Evolutionary conservation across 371 early-diverging fungal genomes (phyloP).

Genomic region (Fennellomyces sp.): DNA sequence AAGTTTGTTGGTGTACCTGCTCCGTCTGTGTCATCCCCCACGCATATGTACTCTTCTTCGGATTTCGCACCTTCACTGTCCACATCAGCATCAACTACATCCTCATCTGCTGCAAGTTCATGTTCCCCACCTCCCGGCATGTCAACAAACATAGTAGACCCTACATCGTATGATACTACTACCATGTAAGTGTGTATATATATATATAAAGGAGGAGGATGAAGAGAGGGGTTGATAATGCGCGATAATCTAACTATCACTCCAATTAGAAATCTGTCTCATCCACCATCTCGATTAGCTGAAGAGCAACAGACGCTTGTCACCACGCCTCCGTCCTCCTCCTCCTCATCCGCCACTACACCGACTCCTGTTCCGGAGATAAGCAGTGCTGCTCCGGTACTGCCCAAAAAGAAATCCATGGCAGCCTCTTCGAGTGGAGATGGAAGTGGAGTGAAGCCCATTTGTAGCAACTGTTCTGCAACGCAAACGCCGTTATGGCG

Average conservation of each 20-base stretch:
- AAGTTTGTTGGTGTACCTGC: conserved; percentile 21
- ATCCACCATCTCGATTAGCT: not conserved
- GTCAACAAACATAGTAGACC: not conserved
- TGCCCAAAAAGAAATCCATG: conserved; percentile 11
- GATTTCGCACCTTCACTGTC: conserved; percentile 12
- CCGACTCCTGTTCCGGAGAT: conserved; percentile 1
- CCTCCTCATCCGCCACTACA: conserved; percentile 4
- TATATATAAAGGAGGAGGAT: not conserved
- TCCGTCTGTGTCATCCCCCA: conserved; percentile 14
- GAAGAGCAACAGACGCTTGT: conserved; percentile 4
- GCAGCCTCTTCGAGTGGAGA: conserved; percentile 17
- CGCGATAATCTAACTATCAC: too few species aligned
- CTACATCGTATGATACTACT: conserved; percentile 2
- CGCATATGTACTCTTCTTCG: conserved; percentile 8
- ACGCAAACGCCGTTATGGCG: conserved; percentile 97
- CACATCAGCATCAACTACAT: conserved; percentile 18
- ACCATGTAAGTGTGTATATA: conserved; percentile 10
- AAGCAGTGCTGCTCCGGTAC: not conserved
- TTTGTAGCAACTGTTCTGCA: conserved; percentile 88
- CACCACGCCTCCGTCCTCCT: conserved; percentile 8
- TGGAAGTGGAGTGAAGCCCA: conserved; percentile 28
- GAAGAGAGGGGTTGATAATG: not conserved
- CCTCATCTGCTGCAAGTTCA: conserved; percentile 16
- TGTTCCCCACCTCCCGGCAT: conserved; percentile 12
- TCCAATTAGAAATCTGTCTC: conserved; percentile 3